These are phyloP conservation scores for Cercospora zeae-maydis DNA, from an alignment of 2,329 filamentous ascomycete genomes.

Conservation along the genomic window DNA sequence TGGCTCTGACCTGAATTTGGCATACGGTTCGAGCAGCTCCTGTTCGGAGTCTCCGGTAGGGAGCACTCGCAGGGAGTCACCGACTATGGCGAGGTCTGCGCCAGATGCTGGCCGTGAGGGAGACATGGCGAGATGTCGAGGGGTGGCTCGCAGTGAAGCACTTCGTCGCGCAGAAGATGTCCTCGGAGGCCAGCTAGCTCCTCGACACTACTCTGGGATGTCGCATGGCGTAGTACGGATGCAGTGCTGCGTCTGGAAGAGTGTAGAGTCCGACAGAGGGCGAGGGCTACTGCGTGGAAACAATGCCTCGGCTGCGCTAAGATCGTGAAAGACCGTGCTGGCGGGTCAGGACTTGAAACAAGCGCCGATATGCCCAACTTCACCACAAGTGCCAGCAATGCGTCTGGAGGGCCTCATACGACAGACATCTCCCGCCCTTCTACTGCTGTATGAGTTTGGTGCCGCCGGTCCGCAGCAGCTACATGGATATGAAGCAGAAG, in stretches of 20 bases:
- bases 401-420: neutral
- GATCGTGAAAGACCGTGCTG: neutral
- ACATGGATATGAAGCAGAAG: neutral
- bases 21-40: constrained; percentile 75
- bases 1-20: constrained; percentile 72
- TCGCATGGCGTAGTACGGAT: neutral
- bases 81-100: constrained; percentile 46
- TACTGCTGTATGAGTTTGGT: neutral
- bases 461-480: neutral
- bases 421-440: neutral
- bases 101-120: constrained; percentile 3
- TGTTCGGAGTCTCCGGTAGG: constrained; percentile 54
- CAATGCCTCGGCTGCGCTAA: constrained; percentile 1
- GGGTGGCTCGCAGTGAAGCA: no score
- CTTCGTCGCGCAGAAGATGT: no score
- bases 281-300: neutral
- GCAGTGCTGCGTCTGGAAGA: neutral
- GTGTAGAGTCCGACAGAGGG: neutral
- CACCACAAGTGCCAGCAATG: neutral
- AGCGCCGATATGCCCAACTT: neutral
- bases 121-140: constrained; percentile 2
- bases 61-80: constrained; percentile 45
- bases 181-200: neutral
- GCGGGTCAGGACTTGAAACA: neutral
- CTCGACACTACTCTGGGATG: neutral